Conservation (phyloP, 768 basidiomycete genomes). For the Phlebiopsis flavidoalba region DNA sequence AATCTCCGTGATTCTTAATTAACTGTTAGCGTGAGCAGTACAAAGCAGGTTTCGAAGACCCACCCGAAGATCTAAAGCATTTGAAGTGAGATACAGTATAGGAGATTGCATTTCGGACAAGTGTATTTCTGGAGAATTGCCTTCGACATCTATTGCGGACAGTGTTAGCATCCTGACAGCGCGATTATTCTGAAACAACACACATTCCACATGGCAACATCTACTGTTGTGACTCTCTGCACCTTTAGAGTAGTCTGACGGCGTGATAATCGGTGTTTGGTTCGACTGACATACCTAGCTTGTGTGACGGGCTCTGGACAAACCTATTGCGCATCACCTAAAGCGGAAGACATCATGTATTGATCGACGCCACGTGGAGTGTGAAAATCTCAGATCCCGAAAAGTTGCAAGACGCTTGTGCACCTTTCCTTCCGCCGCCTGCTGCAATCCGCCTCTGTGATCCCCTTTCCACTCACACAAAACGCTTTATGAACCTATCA, state of each 20-base stretch:
- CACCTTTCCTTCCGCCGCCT: background rate
- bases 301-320: background rate
- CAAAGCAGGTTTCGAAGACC: background rate
- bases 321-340: background rate
- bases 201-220: slow-evolving; percentile 22
- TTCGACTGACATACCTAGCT: slow-evolving; percentile 9
- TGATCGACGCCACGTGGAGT: background rate
- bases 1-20: slow-evolving; percentile 56
- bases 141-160: slow-evolving; percentile 53
- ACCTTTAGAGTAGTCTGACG: slow-evolving; percentile 3
- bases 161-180: background rate
- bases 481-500: background rate
- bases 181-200: background rate
- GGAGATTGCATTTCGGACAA: slow-evolving; percentile 76
- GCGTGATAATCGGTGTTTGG: slow-evolving; percentile 3
- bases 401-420: slow-evolving; percentile 2
- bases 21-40: background rate
- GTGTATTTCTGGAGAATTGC: slow-evolving; percentile 76
- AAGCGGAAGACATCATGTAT: background rate
- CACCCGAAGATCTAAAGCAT: slow-evolving; percentile 73
- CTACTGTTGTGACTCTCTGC: slow-evolving; percentile 15
- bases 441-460: background rate
- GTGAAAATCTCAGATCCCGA: background rate
- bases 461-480: background rate
- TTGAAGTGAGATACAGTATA: slow-evolving; percentile 75